Evolutionary conservation across 2,329 filamentous ascomycete species (phyloP).

Genomic region (Fusarium abutilonis): DNA sequence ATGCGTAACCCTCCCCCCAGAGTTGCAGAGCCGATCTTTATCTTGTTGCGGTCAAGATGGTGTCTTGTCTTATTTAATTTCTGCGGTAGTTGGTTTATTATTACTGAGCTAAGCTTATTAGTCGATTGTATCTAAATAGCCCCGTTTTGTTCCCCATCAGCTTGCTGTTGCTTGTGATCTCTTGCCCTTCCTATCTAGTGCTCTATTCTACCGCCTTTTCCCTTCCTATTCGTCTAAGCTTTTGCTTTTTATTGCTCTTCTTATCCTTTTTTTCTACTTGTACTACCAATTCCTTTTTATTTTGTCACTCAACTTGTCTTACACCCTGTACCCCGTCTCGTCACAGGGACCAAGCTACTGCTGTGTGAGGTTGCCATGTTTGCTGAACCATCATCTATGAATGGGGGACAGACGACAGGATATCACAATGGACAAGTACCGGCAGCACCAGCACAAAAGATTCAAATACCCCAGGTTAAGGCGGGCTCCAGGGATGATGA

Average conservation of each 20-base stretch:
- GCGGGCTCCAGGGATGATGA: conserved; percentile 19
- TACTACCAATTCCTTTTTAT: neutral
- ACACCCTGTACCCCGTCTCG: conserved; percentile 11
- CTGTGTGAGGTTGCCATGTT: conserved; percentile 27
- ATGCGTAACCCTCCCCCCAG: conserved; percentile 21
- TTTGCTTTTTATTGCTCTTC: neutral
- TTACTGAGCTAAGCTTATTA: conserved; percentile 6
- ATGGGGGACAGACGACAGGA: conserved; percentile 10
- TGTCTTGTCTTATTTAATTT: conserved; percentile 18
- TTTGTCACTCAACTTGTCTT: neutral
- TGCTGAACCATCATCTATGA: conserved; percentile 26
- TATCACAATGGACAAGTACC: conserved; percentile 10
- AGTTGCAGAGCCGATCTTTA: conserved; percentile 21
- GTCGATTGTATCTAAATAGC: conserved; percentile 21
- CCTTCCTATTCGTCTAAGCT: conserved; percentile 1
- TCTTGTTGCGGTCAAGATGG: conserved; percentile 22
- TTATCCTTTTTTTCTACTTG: neutral
- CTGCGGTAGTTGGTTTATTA: conserved; percentile 12
- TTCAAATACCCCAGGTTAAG: conserved; percentile 37
- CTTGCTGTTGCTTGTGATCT: neutral
- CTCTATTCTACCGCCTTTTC: conserved; percentile 11
- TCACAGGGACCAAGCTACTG: conserved; percentile 10
- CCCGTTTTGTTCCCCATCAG: conserved; percentile 20
- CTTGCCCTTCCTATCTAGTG: conserved; percentile 1
- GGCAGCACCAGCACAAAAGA: neutral